These are phyloP conservation scores for Microdochium nivale DNA, from an alignment of 2,329 filamentous ascomycete species.

Conservation along the genomic window DNA sequence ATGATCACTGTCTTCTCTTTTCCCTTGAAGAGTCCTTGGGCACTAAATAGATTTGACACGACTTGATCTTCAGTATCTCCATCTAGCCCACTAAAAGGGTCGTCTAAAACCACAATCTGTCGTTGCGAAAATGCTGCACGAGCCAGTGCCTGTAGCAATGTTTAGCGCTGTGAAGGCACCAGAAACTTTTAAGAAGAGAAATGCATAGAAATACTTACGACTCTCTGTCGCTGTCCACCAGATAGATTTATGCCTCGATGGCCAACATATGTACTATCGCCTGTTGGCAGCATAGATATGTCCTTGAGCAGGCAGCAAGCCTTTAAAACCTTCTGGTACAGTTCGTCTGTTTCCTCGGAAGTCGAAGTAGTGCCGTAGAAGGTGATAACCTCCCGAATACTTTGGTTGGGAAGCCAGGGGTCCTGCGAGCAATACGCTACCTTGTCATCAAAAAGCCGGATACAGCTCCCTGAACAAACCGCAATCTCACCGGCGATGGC, in stretches of 20 bases:
- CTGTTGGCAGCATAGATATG: slow-evolving; percentile 18
- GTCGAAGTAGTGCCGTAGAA: slow-evolving; percentile 5
- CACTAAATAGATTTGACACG: slow-evolving; percentile 29
- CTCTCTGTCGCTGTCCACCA: slow-evolving; percentile 29
- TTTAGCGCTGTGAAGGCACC: too few relatives aligned
- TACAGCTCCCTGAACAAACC: slow-evolving; percentile 2
- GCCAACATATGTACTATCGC: slow-evolving; percentile 27
- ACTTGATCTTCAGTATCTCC: slow-evolving; percentile 30
- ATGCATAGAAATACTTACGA: slow-evolving; percentile 16
- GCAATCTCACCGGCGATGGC: slow-evolving; percentile 10
- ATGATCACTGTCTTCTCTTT: slow-evolving; percentile 23
- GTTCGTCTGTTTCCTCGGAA: slow-evolving; percentile 19
- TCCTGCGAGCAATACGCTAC: slow-evolving; percentile 5
- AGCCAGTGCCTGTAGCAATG: slow-evolving; percentile 27
- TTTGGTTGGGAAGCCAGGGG: slow-evolving; percentile 12
- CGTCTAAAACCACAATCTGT: slow-evolving; percentile 34
- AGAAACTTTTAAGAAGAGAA: too few relatives aligned
- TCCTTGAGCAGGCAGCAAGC: slow-evolving; percentile 27
- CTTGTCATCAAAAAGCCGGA: not conserved
- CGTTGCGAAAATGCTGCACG: slow-evolving; percentile 33
- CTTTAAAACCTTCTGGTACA: slow-evolving; percentile 18
- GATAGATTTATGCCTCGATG: slow-evolving; percentile 31
- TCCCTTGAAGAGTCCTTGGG: slow-evolving; percentile 30
- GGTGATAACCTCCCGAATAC: slow-evolving; percentile 16
- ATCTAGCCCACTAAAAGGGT: slow-evolving; percentile 36